Evolutionary conservation across 305 asterid genomes (phyloP).

Genomic region (Fraxinus albicans): DNA sequence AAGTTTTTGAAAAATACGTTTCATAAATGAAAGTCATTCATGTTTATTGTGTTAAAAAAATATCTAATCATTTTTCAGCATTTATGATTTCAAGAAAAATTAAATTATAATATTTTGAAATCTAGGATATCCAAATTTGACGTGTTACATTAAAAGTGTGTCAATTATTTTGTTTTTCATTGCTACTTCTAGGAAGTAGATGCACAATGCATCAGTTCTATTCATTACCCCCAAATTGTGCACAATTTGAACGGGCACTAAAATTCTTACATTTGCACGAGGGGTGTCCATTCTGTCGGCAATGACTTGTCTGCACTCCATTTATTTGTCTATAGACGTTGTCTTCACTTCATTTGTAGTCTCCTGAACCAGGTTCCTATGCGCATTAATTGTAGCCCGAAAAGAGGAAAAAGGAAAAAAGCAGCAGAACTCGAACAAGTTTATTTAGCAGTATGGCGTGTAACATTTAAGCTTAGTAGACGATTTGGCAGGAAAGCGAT

Average conservation of each 20-base stretch:
- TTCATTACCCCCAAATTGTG: background rate
- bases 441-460: background rate
- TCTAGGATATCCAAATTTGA: too few species aligned
- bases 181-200: background rate
- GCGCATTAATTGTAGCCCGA: background rate
- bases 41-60: too few species aligned
- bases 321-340: background rate
- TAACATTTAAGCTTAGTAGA: background rate
- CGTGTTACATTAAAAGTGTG: too few species aligned
- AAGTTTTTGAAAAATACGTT: too few species aligned
- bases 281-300: background rate
- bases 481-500: background rate
- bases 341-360: slow-evolving; percentile 5
- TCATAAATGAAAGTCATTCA: too few species aligned
- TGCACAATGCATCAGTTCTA: background rate
- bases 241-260: background rate
- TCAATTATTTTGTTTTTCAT: background rate
- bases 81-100: too few species aligned
- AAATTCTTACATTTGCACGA: slow-evolving; percentile 12
- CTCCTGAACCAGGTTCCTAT: background rate
- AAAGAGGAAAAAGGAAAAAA: background rate
- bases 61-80: too few species aligned
- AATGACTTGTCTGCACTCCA: background rate
- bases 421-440: background rate
- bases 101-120: too few species aligned